These are phyloP conservation scores for Cryptococcus sp. DNA, from an alignment of 1,284 basidiomycete genomes.

Conservation along the genomic window DNA sequence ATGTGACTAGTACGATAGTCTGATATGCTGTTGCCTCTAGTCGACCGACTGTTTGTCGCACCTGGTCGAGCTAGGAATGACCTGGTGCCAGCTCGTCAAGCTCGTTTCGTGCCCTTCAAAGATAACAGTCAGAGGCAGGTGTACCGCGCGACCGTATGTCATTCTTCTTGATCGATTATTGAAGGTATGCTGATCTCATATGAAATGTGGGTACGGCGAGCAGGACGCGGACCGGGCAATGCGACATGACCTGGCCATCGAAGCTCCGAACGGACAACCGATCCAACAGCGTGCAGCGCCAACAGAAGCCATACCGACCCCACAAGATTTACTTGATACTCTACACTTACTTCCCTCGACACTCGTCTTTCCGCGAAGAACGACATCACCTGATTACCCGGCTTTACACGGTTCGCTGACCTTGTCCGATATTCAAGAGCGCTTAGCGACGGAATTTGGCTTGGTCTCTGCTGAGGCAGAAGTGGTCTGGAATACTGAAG, in stretches of 20 bases:
- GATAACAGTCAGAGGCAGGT: slow-evolving; percentile 11
- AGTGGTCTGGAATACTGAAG: slow-evolving; percentile 31
- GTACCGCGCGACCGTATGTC: slow-evolving; percentile 16
- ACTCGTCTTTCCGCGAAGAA: slow-evolving; percentile 34
- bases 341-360: slow-evolving; percentile 26
- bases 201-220: background rate
- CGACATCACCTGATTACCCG: slow-evolving; percentile 29
- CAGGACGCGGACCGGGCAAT: slow-evolving; percentile 14
- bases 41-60: slow-evolving; percentile 39
- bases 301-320: slow-evolving; percentile 8
- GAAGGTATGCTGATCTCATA: no score
- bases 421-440: slow-evolving; percentile 32
- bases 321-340: slow-evolving; percentile 24
- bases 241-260: slow-evolving; percentile 3
- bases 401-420: slow-evolving; percentile 44
- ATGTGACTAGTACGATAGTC: background rate
- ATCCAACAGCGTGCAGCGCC: slow-evolving; percentile 2
- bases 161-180: no score
- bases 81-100: slow-evolving; percentile 36
- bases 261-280: slow-evolving; percentile 3
- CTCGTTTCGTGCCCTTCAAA: slow-evolving; percentile 30
- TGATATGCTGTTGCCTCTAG: slow-evolving; percentile 25
- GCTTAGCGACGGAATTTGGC: slow-evolving; percentile 23
- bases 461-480: slow-evolving; percentile 23
- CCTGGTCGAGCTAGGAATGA: slow-evolving; percentile 39